A percentile compares a stretch with the other conserved stretches of the same genome.
These are phyloP conservation scores for Tricharina praecox DNA, from an alignment of 495 filamentous ascomycete species.

Conservation along the genomic window DNA sequence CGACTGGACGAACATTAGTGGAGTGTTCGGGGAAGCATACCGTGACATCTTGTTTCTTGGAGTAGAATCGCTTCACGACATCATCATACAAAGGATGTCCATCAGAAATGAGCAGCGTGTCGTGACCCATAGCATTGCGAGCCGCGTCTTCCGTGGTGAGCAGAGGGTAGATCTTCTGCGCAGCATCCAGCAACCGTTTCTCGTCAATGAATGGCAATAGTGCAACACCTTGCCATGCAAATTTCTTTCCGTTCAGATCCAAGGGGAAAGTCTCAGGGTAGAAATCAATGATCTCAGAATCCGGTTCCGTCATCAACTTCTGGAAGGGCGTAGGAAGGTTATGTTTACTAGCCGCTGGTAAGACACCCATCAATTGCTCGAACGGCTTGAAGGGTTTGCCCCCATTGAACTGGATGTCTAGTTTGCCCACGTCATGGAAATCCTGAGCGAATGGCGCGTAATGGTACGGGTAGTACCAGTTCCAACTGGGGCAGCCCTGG, in stretches of 20 bases:
- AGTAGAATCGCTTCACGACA: slow-evolving; percentile 67
- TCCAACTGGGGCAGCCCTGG: slow-evolving; percentile 95
- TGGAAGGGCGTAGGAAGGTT: slow-evolving; percentile 79
- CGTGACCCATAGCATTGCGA: slow-evolving; percentile 65
- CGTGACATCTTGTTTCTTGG: slow-evolving; percentile 55
- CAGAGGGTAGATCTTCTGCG: slow-evolving; percentile 63
- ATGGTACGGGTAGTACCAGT: slow-evolving; percentile 97
- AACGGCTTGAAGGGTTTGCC: slow-evolving; percentile 79
- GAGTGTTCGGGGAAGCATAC: slow-evolving; percentile 7
- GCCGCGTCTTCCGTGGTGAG: slow-evolving; percentile 59
- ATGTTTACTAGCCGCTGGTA: slow-evolving; percentile 81
- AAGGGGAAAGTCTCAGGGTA: slow-evolving; percentile 88
- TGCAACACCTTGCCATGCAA: slow-evolving; percentile 92
- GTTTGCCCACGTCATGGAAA: slow-evolving; percentile 66
- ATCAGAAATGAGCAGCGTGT: slow-evolving; percentile 70
- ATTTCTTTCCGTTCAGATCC: slow-evolving; percentile 95
- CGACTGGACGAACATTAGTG: too few relatives aligned
- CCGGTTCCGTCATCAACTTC: slow-evolving; percentile 63
- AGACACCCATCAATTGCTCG: slow-evolving; percentile 96
- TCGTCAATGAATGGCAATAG: slow-evolving; percentile 94
- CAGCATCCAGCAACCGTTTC: slow-evolving; percentile 63
- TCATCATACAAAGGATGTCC: slow-evolving; percentile 67
- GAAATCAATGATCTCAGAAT: slow-evolving; percentile 90
- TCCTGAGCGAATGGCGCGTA: slow-evolving; percentile 96
- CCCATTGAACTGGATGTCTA: slow-evolving; percentile 68